Conservation (phyloP, 768 basidiomycete genomes). For the Pluteus cervinus region DNA sequence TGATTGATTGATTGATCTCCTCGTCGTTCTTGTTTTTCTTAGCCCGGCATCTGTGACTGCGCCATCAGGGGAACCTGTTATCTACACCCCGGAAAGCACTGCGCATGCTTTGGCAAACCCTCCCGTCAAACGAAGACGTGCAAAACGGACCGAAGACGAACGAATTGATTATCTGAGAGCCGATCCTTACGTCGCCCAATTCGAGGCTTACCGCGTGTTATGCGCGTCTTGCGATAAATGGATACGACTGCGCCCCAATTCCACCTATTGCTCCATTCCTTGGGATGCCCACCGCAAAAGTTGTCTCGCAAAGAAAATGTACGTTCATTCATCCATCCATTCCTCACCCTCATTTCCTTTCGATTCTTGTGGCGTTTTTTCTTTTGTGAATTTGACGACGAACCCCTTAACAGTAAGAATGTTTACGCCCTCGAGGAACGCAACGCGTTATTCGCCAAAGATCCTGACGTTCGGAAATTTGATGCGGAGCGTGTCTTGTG, state of each 20-base stretch:
- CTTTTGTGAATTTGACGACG: no score
- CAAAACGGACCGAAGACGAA: conserved; percentile 74
- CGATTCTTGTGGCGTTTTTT: no score
- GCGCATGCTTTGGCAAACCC: conserved; percentile 39
- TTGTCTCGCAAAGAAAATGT: conserved; percentile 76
- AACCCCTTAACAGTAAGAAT: conserved; percentile 51
- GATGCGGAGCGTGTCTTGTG: conserved; percentile 70
- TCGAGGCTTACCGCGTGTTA: conserved; percentile 74
- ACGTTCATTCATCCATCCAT: conserved; percentile 16
- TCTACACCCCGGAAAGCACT: conserved; percentile 36
- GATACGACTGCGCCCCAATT: conserved; percentile 82
- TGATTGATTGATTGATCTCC: conserved; percentile 3
- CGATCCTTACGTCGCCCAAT: conserved; percentile 75
- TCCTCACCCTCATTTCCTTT: neutral
- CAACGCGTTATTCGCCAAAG: conserved; percentile 50
- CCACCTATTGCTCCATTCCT: conserved; percentile 82
- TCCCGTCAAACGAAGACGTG: conserved; percentile 58
- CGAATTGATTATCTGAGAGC: conserved; percentile 64
- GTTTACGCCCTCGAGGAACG: conserved; percentile 56
- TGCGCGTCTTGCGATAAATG: conserved; percentile 81
- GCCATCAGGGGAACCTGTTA: conserved; percentile 28
- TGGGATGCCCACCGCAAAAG: conserved; percentile 86
- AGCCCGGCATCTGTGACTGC: conserved; percentile 1
- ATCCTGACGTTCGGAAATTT: conserved; percentile 69
- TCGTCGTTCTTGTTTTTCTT: conserved; percentile 1